Percentiles rank a stretch among this genome's conserved stretches.
phyloP scores from a whole-genome alignment of 192 early-diverging fungal species.

The Backusella tarrabulga region DNA sequence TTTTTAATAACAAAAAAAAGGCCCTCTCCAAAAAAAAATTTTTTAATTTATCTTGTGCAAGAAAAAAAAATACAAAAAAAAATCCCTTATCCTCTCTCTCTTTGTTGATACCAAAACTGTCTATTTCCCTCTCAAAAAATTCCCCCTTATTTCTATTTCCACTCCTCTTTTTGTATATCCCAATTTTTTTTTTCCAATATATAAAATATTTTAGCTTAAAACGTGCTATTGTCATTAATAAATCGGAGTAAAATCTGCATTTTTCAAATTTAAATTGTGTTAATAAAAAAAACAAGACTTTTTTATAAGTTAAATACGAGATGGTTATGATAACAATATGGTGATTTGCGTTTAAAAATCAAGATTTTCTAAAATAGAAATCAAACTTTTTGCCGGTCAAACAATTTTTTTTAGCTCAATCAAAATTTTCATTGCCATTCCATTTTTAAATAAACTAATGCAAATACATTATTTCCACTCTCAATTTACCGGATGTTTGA shows the following conservation, averaged over 20 bases:
- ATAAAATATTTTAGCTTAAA: background rate
- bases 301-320: background rate
- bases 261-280: background rate
- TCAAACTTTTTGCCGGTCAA: no score
- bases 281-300: background rate
- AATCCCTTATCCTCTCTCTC: background rate
- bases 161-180: background rate
- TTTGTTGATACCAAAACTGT: background rate
- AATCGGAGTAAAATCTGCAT: conserved; percentile 1
- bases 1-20: conserved; percentile 41
- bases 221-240: background rate
- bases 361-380: no score
- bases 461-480: no score
- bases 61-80: background rate
- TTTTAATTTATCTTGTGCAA: background rate
- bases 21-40: background rate
- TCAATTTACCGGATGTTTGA: no score
- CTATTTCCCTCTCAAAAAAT: background rate
- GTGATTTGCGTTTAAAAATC: no score
- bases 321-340: no score
- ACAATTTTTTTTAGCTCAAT: no score
- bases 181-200: background rate
- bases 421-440: no score
- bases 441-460: no score
- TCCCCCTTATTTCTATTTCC: background rate